A percentile compares a stretch with the other conserved stretches of the same genome.
phyloP scores from a whole-genome alignment of 139 green algal genomes.

The Auxenochlorella protothecoides region DNA sequence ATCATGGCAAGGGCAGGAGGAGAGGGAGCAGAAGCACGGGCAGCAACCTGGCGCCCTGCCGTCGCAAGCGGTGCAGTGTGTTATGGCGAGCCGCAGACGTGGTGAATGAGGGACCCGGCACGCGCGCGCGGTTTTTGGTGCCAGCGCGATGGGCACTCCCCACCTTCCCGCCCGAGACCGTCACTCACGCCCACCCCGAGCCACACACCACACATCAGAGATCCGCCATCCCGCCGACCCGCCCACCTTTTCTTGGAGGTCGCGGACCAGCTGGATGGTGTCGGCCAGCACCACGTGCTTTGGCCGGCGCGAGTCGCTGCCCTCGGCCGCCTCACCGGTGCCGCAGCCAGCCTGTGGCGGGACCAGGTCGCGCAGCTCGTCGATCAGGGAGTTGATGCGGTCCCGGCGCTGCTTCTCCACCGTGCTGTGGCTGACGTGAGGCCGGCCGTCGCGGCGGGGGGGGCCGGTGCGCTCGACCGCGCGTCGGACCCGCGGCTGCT shows the following conservation, averaged over 20 bases:
- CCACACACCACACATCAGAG: too few relatives aligned
- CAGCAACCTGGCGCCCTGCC: too few relatives aligned
- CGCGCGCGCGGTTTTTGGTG: too few relatives aligned
- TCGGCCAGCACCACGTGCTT: slow-evolving; percentile 65
- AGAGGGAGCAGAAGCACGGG: too few relatives aligned
- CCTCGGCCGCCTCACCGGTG: not conserved
- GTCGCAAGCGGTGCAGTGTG: too few relatives aligned
- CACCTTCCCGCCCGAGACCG: too few relatives aligned
- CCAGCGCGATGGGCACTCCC: too few relatives aligned
- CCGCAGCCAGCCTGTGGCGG: slow-evolving; percentile 5
- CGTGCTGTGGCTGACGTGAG: slow-evolving; percentile 45
- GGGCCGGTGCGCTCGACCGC: not conserved
- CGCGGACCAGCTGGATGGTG: slow-evolving; percentile 50
- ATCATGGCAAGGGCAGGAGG: too few relatives aligned
- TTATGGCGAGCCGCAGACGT: too few relatives aligned
- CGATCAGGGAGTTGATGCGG: slow-evolving; percentile 67
- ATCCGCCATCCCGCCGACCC: not conserved
- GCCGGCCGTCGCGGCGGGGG: not conserved
- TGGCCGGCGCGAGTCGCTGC: slow-evolving; percentile 22
- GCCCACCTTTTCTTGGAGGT: slow-evolving; percentile 33
- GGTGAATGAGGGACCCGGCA: too few relatives aligned
- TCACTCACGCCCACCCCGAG: too few relatives aligned
- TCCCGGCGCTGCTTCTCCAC: slow-evolving; percentile 74
- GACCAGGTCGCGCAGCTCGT: slow-evolving; percentile 42
- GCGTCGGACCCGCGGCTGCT: not conserved